A percentile compares a stretch with the other conserved stretches of the same genome.
Conservation (phyloP, 2,329 filamentous ascomycete genomes). For the Microsporum audouinii region DNA sequence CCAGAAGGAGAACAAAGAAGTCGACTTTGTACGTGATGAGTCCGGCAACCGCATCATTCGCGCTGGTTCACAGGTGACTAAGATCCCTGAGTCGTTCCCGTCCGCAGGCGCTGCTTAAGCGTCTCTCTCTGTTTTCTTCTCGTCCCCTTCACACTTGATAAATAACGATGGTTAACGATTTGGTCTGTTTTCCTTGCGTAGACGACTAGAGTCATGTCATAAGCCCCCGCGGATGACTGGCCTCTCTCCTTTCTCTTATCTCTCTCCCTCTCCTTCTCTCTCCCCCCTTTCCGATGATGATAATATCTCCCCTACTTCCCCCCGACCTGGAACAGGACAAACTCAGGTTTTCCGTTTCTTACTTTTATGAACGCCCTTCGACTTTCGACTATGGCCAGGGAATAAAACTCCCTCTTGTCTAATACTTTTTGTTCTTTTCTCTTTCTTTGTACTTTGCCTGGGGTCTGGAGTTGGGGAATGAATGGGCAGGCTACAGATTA, state of each 20-base stretch:
- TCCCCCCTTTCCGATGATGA: neutral
- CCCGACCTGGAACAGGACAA: neutral
- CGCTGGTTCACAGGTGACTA: conserved; percentile 75
- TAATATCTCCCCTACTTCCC: neutral
- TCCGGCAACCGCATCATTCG: conserved; percentile 72
- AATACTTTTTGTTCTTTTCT: neutral
- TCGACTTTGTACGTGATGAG: conserved; percentile 67
- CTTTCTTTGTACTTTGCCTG: neutral
- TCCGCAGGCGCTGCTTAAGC: conserved; percentile 69
- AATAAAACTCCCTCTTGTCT: neutral
- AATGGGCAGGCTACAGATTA: neutral
- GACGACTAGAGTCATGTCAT: neutral
- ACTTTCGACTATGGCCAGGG: neutral
- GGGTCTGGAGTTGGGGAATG: neutral
- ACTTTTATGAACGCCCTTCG: neutral
- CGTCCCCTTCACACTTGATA: neutral
- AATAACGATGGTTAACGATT: conserved; percentile 3
- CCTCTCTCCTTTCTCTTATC: neutral
- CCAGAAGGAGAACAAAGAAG: conserved; percentile 67
- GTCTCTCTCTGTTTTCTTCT: neutral
- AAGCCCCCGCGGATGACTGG: neutral
- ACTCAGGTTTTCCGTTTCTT: neutral
- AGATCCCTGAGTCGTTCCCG: conserved; percentile 64
- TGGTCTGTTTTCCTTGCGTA: neutral
- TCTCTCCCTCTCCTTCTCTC: neutral